Evolutionary conservation across 192 early-diverging fungal genomes (phyloP), one percentile per base, ranked within the genome.

Genomic region (Coemansia asiatica): DNA sequence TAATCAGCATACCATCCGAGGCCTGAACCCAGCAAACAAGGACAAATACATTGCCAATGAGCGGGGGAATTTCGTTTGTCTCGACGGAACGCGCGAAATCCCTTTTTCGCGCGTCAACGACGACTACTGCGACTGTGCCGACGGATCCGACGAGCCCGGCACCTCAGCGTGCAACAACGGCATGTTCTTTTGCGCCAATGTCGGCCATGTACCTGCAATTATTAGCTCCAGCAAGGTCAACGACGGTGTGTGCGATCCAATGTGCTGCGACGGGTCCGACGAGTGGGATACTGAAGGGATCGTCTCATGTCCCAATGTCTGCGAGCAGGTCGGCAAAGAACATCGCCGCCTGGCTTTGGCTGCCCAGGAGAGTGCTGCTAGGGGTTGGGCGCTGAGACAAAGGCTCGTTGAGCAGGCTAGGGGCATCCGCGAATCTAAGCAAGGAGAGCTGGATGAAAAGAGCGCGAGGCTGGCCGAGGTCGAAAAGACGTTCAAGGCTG

Each of bases 221-320:
- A 91, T 98, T 38, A 77, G 79, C 19, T 83, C 88, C 0, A 85
- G 80, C 9, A 85, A 85, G 16, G 94, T 99, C 28, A 96, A 97
- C 72, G 95, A 99, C 79, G 95, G 95, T 18, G 84, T 97, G 15
- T 99, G 97, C 70, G 97, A 96, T 66, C 85, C 86, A 12, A 88
- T 93, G 50, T 98, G 97, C 76, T 99, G 97, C 75, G 97, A 99
- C 68, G 97, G 97, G 8, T 90, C 90, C 0, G 95, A 97, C 61
- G 97, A 97, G 71, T 89, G 85, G 66, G 71, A 73, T 54, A 36
- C 13, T 6, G 1, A 6, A 10, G 85, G 86, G 0, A 31, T 71
- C 6, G 76, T 84, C 0, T 28, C 67, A 13, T 98, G 97, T 55
- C 86, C 89, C 2, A 87, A 97, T 72, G 70, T 60, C n/a, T 98